Base-by-base conservation (phyloP, 1,284 basidiomycete genomes). In the Porphyrellus sp. region DNA sequence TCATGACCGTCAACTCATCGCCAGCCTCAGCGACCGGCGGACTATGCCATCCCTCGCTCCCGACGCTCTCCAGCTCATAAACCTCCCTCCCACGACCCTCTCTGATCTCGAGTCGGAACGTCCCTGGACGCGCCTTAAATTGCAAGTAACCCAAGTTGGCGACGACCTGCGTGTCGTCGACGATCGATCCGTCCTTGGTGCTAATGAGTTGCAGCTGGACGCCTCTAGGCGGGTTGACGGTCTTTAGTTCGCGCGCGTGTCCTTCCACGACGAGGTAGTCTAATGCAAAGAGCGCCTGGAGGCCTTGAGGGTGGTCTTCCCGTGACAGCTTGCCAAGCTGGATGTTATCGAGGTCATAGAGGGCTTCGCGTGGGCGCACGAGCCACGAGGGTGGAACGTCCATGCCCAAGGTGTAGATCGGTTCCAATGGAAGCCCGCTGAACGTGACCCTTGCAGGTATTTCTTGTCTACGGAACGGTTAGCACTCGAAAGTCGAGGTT, bases 81-180 rank as follows among this genome's bases (percentile, higher is more conserved):
- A 98, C 82, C 30, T 94, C 86, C 37, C 79, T 76, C 5, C 93
- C 93, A 6, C 86, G 76, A 0, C 94, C 94, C 12, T 83, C 78
- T 4, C 95, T 81, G 51, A 98, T 93, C 49, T 86, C 82, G 2
- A 98, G 76, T 44, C 78, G 74, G 75, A 91, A 97, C 0, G 91
- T 83, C 3, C 96, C 96, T 0, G 96, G 96, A 45, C 81, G 86
- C 3, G 91, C 89, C 65, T 93, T 93, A 77, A 99, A 94, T 70
- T 99, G 97, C 57, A 98, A 77, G 71, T 99, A 99, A 4, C 96
- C 97, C 9, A 98, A 74, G 66, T 98, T 99, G 6, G 91, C 93
- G 61, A 98, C 93, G 41, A 98, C 88, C 56, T 84, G 86, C 0
- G 91, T 93, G 60, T 95, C 92, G 16, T 86, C 89, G 7, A 91